Base-by-base conservation (phyloP, 2,329 filamentous ascomycete genomes). In the Colletotrichum nymphaeae region DNA sequence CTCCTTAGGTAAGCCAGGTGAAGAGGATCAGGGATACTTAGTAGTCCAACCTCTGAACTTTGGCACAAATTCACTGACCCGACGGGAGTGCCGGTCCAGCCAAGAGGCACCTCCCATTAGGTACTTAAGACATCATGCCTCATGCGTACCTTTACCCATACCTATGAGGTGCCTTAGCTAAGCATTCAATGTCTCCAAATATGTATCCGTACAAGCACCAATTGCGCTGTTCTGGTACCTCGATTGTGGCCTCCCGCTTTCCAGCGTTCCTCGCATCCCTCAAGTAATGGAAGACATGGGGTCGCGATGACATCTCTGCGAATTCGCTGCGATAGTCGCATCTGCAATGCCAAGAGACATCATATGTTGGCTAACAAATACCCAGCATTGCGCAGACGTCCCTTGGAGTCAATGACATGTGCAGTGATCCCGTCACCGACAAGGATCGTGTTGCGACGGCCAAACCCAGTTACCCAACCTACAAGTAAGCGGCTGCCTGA, bases 401-500 rank as follows among this genome's bases (percentile, higher is more conserved):
- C 35, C 7, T 46, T n/a, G 42, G 19, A 19, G 42, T 16, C 42
- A 46, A 46, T 46, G 42, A 46, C 42, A 19, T 46, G 42, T 46
- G 19, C 16, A 46, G 42, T 46, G 19, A 46, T 46, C 42, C 42
- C 42, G 42, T 46, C 42, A 46, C 42, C 16, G 42, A 46, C 42
- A 46, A 46, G 42, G 42, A 46, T 46, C 42, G 16, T 46, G 42
- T 46, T 46, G 19, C 42, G 42, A 46, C 42, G 19, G 42, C 42
- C 42, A 46, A 46, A 46, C 42, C 42, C 42, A 46, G 19, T 9
- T 14, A 46, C 19, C 42, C 42, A 46, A 46, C 14, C 26, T 11
- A 49, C 35, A 53, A 42, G 67, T 58, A 58, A 68, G 67, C 67
- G 30, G 60, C 53, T 53, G 67, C 59, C 60, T 58, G 26, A 37